Conservation (phyloP, 345 rosid genomes). For the Eucalyptus sp. region DNA sequence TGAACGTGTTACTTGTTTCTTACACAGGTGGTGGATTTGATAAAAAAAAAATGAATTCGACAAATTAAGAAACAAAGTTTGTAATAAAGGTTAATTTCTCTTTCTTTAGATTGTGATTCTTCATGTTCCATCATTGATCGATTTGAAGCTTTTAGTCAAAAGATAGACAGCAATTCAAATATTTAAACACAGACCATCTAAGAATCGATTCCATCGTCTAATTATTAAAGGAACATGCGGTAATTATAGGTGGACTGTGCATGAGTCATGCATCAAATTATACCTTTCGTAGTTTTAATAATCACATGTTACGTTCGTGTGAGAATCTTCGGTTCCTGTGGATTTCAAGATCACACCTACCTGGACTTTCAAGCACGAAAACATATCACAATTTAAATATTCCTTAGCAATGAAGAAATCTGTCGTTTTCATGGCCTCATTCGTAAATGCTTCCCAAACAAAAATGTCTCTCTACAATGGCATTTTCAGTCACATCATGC, state of each 20-base stretch:
- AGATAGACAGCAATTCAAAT: not conserved
- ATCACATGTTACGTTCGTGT: not conserved
- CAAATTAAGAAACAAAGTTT: not conserved
- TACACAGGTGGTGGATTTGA: rapidly evolving
- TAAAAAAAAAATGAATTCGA: not conserved
- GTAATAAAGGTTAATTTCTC: not conserved
- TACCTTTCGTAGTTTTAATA: not conserved
- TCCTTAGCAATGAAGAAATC: not conserved
- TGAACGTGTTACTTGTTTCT: not conserved
- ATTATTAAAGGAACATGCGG: not conserved
- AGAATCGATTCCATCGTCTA: not conserved
- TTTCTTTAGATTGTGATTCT: not conserved
- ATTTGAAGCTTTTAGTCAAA: not conserved
- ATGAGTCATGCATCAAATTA: not conserved
- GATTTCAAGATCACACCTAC: not conserved
- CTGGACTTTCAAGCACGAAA: not conserved
- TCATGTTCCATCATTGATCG: not conserved
- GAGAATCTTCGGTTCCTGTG: not conserved
- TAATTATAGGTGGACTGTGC: not conserved
- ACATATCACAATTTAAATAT: not conserved
- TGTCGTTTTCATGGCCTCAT: not conserved
- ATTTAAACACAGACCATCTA: not conserved
- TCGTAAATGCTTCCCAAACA: not conserved
- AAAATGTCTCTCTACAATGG: not conserved
- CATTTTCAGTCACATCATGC: not conserved